Conservation (phyloP, 1,284 basidiomycete species). For the Melampsora medusae region DNA sequence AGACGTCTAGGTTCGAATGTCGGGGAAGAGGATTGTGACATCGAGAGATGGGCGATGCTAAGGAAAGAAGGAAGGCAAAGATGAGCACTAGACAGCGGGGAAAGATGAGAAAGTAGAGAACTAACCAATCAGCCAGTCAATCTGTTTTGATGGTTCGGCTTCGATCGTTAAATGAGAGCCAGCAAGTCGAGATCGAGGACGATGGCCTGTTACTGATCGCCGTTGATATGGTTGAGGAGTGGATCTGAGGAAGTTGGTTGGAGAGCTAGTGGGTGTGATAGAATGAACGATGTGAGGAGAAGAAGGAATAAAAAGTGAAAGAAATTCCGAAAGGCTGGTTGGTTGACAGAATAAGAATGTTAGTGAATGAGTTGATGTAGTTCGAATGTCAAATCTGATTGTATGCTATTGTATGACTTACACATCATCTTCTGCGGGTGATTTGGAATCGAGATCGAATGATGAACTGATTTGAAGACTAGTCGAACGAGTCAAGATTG, state of each 20-base stretch:
- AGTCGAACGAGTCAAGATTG: not conserved
- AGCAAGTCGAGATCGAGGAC: not conserved
- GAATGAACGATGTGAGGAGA: slow-evolving; percentile 4
- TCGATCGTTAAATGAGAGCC: not conserved
- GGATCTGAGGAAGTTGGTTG: not conserved
- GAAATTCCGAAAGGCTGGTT: slow-evolving; percentile 24
- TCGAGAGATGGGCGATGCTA: slow-evolving; percentile 30
- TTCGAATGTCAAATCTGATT: not conserved
- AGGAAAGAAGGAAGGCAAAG: not conserved
- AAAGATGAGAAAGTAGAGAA: not conserved
- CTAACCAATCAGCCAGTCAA: not conserved
- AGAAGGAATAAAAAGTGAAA: slow-evolving; percentile 21
- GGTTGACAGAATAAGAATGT: not conserved
- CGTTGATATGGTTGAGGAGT: slow-evolving; percentile 13
- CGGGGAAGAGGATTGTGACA: slow-evolving; percentile 28
- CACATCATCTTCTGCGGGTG: slow-evolving; percentile 5
- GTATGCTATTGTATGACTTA: not conserved
- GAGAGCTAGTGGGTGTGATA: slow-evolving; percentile 7
- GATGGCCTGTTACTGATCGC: not conserved
- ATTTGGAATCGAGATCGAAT: not conserved
- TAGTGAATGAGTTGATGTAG: not conserved
- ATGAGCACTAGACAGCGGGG: not conserved
- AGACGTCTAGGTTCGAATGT: slow-evolving; percentile 18
- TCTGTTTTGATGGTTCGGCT: not conserved
- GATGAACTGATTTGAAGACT: not conserved